Evolutionary conservation across 2,329 filamentous ascomycete species (phyloP).

Genomic region (Pezicula radicicola): DNA sequence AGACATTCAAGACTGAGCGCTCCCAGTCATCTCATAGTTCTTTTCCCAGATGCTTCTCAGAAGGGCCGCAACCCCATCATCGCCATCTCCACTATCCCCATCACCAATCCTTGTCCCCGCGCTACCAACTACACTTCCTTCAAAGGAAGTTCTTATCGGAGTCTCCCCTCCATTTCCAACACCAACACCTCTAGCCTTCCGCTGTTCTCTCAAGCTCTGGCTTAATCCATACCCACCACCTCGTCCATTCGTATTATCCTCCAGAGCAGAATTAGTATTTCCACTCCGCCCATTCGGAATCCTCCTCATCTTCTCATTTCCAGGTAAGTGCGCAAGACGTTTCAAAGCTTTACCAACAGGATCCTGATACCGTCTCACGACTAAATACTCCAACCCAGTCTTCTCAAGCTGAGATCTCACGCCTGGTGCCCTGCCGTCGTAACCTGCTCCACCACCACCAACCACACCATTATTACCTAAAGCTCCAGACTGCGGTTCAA

Average conservation of each 20-base stretch:
- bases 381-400: conserved; percentile 71
- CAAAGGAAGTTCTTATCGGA: conserved; percentile 13
- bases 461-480: conserved; percentile 31
- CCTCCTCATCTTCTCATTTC: conserved; percentile 45
- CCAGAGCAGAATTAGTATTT: conserved; percentile 11
- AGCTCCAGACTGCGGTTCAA: conserved; percentile 57
- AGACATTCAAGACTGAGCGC: conserved; percentile 26
- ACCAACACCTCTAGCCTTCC: conserved; percentile 5
- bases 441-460: conserved; percentile 42
- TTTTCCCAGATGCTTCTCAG: conserved; percentile 62
- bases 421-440: conserved; percentile 60
- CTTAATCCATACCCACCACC: conserved; percentile 32
- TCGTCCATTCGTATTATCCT: conserved; percentile 16
- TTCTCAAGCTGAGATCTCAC: conserved; percentile 64
- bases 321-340: conserved; percentile 50
- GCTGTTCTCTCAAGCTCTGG: conserved; percentile 35
- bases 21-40: conserved; percentile 54
- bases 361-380: conserved; percentile 70
- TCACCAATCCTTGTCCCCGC: conserved; percentile 10
- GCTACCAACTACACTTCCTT: conserved; percentile 4
- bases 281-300: conserved; percentile 40
- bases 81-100: conserved; percentile 41
- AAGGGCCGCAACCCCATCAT: conserved; percentile 44
- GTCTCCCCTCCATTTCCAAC: conserved; percentile 3
- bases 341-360: conserved; percentile 62